Percentiles rank a stretch among this genome's conserved stretches.
Evolutionary conservation across 208 protist genomes (phyloP).

Genomic region (Crithidia brevicula): DNA sequence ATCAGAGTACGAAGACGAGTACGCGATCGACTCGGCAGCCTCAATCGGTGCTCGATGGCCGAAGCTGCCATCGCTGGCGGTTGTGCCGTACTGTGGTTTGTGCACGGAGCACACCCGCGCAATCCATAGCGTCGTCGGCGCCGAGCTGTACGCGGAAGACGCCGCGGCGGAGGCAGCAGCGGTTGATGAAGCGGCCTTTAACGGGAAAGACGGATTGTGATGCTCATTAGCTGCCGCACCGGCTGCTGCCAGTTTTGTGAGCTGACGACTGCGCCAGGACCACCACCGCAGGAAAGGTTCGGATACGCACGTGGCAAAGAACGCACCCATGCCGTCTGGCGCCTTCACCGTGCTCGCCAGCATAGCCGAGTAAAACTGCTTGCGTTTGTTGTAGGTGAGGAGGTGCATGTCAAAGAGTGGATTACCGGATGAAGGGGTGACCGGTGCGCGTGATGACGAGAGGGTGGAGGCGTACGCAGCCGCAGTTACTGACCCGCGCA

Average conservation of each 20-base stretch:
- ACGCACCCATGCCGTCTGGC: conserved; percentile 29
- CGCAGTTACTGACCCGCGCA: background rate
- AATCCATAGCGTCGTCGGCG: conserved; percentile 13
- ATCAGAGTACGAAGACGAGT: conserved; percentile 34
- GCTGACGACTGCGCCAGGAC: conserved; percentile 23
- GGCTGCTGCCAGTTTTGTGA: background rate
- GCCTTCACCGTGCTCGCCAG: conserved; percentile 32
- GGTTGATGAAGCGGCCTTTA: background rate
- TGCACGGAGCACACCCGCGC: conserved; percentile 22
- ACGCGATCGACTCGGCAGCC: conserved; percentile 20
- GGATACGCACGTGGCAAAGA: conserved; percentile 34
- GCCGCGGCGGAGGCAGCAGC: background rate
- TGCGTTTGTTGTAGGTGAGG: conserved; percentile 26
- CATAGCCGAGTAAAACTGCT: conserved; percentile 31
- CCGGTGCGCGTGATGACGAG: background rate
- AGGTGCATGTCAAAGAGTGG: conserved; percentile 36
- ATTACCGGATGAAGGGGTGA: conserved; percentile 27
- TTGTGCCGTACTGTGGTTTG: conserved; percentile 23
- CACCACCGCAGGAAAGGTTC: conserved; percentile 32
- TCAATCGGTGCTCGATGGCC: conserved; percentile 9
- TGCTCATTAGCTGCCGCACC: too few relatives aligned
- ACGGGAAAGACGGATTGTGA: background rate
- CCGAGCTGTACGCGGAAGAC: background rate
- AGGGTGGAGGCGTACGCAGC: background rate
- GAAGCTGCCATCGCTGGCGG: conserved; percentile 18